phyloP scores from a whole-genome alignment of 2,329 filamentous ascomycete genomes.

The Curvularia spicifera region DNA sequence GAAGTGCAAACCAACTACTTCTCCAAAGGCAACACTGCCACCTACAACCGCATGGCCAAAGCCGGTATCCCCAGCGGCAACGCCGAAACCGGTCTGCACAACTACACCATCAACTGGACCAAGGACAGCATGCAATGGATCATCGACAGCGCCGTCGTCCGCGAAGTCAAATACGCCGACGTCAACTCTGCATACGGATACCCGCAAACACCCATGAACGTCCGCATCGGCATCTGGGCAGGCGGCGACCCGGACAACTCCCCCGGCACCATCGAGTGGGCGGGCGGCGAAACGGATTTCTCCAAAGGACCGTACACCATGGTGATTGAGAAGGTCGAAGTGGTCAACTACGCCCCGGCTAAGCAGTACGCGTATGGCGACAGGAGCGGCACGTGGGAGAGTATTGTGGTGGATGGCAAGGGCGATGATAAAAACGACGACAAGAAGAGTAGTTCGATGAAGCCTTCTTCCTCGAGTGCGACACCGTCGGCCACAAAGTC shows the following conservation, averaged over 20 bases:
- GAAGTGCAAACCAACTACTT: conserved; percentile 77
- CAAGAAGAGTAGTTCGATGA: background rate
- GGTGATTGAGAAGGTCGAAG: conserved; percentile 56
- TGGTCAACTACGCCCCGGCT: conserved; percentile 58
- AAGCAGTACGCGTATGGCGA: conserved; percentile 57
- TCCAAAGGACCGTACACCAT: conserved; percentile 56
- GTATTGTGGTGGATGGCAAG: conserved; percentile 51
- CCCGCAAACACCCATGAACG: conserved; percentile 76
- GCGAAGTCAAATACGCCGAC: conserved; percentile 64
- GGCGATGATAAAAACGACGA: background rate
- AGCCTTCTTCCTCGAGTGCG: background rate
- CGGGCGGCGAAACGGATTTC: conserved; percentile 62
- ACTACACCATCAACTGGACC: conserved; percentile 74
- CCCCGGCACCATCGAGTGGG: conserved; percentile 69
- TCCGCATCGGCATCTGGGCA: conserved; percentile 53
- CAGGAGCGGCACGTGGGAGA: conserved; percentile 52
- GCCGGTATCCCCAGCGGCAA: conserved; percentile 54
- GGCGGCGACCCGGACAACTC: conserved; percentile 52
- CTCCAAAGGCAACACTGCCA: conserved; percentile 55
- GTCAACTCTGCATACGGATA: conserved; percentile 62
- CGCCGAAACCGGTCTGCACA: conserved; percentile 65
- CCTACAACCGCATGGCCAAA: conserved; percentile 70
- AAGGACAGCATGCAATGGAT: conserved; percentile 67
- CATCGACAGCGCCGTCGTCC: conserved; percentile 69
- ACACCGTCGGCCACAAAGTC: background rate